phyloP scores from a whole-genome alignment of 2,329 filamentous ascomycete species.

The Pestalotiopsis sp. region DNA sequence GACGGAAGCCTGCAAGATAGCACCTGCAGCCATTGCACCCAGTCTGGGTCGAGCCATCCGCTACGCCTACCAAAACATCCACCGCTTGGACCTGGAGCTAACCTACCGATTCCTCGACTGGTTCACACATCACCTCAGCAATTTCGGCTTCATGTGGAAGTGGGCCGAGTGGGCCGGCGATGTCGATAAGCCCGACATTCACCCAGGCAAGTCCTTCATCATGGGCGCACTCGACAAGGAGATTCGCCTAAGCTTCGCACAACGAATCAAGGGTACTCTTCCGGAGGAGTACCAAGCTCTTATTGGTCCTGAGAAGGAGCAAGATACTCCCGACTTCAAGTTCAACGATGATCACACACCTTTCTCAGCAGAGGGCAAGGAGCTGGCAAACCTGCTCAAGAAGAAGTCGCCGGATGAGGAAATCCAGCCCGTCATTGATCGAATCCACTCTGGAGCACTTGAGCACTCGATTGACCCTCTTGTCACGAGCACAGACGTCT shows the following conservation, averaged over 20 bases:
- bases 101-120: conserved; percentile 90
- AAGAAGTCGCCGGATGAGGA: conserved; percentile 86
- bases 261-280: conserved; percentile 91
- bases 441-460: conserved; percentile 78
- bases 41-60: conserved; percentile 92
- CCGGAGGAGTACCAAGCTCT: conserved; percentile 81
- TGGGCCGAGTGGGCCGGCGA: conserved; percentile 97
- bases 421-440: conserved; percentile 78
- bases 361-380: conserved; percentile 82
- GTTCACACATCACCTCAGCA: conserved; percentile 97
- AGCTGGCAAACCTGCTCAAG: conserved; percentile 77
- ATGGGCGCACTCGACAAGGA: conserved; percentile 91
- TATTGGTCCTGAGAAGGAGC: conserved; percentile 86
- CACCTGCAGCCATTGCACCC: conserved; percentile 93
- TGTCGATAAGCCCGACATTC: conserved; percentile 72
- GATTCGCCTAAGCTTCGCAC: conserved; percentile 93
- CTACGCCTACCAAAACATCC: conserved; percentile 82
- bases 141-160: conserved; percentile 99
- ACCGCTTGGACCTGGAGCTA: conserved; percentile 85
- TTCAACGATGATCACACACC: conserved; percentile 76
- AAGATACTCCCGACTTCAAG: conserved; percentile 96
- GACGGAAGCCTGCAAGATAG: conserved; percentile 94
- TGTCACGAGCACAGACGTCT: conserved; percentile 87
- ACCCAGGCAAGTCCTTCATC: conserved; percentile 94
- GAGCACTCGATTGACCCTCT: conserved; percentile 76